A percentile compares a stretch with the other conserved stretches of the same genome.
phyloP scores from a whole-genome alignment of 805 yeast genomes.

The Metschnikowia hibisci region DNA sequence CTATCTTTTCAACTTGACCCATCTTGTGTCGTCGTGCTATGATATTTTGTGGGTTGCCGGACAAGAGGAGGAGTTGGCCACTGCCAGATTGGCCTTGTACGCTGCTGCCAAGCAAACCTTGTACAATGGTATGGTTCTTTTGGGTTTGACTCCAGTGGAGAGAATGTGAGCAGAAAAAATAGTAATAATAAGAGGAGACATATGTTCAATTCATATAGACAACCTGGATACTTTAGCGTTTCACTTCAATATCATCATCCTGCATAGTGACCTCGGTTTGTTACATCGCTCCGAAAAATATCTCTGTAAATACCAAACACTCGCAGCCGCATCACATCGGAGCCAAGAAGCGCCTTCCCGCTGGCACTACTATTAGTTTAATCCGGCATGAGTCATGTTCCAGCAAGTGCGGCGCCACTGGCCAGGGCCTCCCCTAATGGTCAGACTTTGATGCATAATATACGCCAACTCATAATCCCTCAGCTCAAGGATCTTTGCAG shows the following conservation, averaged over 20 bases:
- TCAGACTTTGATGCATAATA: constrained; percentile 10
- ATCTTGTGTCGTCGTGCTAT: constrained; percentile 93
- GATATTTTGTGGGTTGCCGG: constrained; percentile 96
- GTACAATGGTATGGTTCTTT: constrained; percentile 80
- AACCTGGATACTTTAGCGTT: neutral
- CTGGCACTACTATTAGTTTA: neutral
- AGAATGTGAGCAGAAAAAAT: constrained; percentile 66
- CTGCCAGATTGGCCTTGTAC: constrained; percentile 89
- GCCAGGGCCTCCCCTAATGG: neutral
- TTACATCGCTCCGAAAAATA: constrained; percentile 5
- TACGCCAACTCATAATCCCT: constrained; percentile 43
- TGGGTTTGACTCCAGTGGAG: constrained; percentile 97
- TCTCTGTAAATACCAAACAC: too few species aligned
- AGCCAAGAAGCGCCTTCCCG: neutral
- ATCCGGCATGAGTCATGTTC: constrained; percentile 2
- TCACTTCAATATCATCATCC: neutral
- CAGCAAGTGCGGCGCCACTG: neutral
- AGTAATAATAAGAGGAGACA: neutral
- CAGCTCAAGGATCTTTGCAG: constrained; percentile 53
- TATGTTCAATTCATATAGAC: neutral
- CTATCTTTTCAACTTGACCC: constrained; percentile 86
- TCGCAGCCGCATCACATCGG: neutral
- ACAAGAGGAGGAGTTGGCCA: constrained; percentile 79
- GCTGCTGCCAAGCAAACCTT: constrained; percentile 86
- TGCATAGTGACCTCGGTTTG: neutral